These are phyloP conservation scores for Candida silvatica DNA, from an alignment of 805 yeast genomes.

Conservation along the genomic window DNA sequence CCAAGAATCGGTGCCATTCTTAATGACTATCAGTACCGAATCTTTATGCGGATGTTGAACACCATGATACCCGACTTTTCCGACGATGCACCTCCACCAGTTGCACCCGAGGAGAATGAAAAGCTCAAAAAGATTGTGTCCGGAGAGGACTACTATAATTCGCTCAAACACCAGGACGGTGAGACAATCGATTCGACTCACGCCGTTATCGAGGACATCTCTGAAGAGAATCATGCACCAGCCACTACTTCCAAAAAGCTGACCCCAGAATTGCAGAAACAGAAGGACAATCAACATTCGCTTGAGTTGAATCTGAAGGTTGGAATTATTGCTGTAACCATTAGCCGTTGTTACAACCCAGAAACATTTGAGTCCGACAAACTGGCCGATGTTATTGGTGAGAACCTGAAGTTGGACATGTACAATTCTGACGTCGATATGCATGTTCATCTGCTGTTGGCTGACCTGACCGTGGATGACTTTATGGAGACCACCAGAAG, in stretches of 20 bases:
- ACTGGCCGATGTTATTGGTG: constrained; percentile 67
- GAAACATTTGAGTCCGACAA: constrained; percentile 53
- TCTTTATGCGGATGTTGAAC: constrained; percentile 71
- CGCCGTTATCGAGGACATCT: background rate
- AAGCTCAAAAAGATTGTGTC: background rate
- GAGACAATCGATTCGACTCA: no score
- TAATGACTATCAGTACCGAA: constrained; percentile 86
- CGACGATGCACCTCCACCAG: background rate
- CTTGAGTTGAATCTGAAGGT: constrained; percentile 72
- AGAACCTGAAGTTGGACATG: constrained; percentile 50
- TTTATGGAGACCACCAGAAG: constrained; percentile 56
- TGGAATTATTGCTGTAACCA: constrained; percentile 48
- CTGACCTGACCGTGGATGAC: constrained; percentile 67
- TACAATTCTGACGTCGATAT: constrained; percentile 51
- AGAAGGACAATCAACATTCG: constrained; percentile 39
- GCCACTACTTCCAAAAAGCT: background rate
- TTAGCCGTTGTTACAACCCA: constrained; percentile 61
- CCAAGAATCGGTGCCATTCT: constrained; percentile 65
- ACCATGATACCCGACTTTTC: constrained; percentile 51
- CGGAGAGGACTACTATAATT: constrained; percentile 9
- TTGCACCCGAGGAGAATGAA: background rate
- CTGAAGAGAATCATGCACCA: constrained; percentile 2
- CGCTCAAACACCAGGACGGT: constrained; percentile 7
- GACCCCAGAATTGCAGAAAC: background rate
- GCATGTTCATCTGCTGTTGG: constrained; percentile 55